Conservation (phyloP, 1,139 yeast genomes). For the Geotrichum phurueaensis region DNA sequence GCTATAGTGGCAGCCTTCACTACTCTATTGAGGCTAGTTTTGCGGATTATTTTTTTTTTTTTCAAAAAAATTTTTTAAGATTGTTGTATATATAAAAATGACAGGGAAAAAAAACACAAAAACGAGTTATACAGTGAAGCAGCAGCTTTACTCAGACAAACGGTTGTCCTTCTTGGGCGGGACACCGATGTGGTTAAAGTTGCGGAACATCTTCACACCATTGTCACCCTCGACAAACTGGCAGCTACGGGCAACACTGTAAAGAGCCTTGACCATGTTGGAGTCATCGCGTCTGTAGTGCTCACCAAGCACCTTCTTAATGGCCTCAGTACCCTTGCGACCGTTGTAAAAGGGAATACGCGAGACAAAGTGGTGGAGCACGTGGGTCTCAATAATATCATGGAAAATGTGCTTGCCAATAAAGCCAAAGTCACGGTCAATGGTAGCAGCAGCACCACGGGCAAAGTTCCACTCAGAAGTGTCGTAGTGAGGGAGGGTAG, state of each 20-base stretch:
- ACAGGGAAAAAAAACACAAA: conserved; percentile 6
- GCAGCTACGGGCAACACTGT: conserved; percentile 67
- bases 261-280: conserved; percentile 66
- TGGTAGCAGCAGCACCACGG: conserved; percentile 83
- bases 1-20: no score
- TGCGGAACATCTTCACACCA: conserved; percentile 75
- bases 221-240: conserved; percentile 79
- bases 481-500: conserved; percentile 72
- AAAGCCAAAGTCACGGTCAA: conserved; percentile 79
- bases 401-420: conserved; percentile 77
- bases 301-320: conserved; percentile 75
- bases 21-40: no score
- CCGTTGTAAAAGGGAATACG: conserved; percentile 85
- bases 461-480: conserved; percentile 76
- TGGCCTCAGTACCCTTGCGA: conserved; percentile 71
- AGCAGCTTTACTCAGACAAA: conserved; percentile 11
- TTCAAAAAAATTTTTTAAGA: conserved; percentile 16
- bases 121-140: conserved; percentile 7
- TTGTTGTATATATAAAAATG: not conserved
- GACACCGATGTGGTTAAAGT: conserved; percentile 53
- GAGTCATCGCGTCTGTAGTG: conserved; percentile 64
- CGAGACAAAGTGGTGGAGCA: conserved; percentile 76
- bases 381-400: conserved; percentile 86
- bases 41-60: conserved; percentile 2
- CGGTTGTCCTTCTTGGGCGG: conserved; percentile 22